Evolutionary conservation across 129 eudicot species (phyloP).

Genomic region (Pseudognaphalium luteoalbum): DNA sequence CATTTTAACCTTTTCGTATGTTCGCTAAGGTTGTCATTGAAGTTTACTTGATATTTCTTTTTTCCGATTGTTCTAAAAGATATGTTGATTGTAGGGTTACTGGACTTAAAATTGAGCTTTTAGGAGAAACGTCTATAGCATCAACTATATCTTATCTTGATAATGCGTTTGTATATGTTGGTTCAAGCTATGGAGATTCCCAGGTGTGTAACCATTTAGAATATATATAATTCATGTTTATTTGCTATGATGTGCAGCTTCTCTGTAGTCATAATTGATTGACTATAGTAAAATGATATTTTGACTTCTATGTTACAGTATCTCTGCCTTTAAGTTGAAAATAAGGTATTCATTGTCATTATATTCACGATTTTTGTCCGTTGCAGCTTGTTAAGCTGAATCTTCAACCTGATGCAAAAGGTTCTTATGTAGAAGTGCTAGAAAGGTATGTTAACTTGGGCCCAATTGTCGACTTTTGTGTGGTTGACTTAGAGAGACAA

Average conservation of each 20-base stretch:
- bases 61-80: conserved; percentile 7
- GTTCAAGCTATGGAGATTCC: conserved; percentile 99
- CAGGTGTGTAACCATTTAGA: conserved; percentile 54
- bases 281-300: background rate
- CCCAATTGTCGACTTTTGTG: conserved; percentile 92
- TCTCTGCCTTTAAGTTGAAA: conserved; percentile 1
- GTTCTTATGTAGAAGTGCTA: conserved; percentile 91
- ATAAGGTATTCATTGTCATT: background rate
- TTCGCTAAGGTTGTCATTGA: background rate
- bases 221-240: background rate
- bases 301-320: background rate
- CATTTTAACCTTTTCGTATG: background rate
- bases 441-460: conserved; percentile 91
- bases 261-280: background rate
- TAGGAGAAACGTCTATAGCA: conserved; percentile 95
- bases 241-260: background rate
- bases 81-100: conserved; percentile 59
- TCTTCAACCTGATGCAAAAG: conserved; percentile 89
- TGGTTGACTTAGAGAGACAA: conserved; percentile 96
- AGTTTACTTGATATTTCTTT: background rate
- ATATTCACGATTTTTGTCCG: background rate
- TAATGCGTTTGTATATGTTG: conserved; percentile 88
- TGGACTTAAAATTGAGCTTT: conserved; percentile 93
- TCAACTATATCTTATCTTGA: conserved; percentile 95
- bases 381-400: conserved; percentile 88